Evolutionary conservation across 2,329 filamentous ascomycete species (phyloP).

Genomic region (Nemania sp.): DNA sequence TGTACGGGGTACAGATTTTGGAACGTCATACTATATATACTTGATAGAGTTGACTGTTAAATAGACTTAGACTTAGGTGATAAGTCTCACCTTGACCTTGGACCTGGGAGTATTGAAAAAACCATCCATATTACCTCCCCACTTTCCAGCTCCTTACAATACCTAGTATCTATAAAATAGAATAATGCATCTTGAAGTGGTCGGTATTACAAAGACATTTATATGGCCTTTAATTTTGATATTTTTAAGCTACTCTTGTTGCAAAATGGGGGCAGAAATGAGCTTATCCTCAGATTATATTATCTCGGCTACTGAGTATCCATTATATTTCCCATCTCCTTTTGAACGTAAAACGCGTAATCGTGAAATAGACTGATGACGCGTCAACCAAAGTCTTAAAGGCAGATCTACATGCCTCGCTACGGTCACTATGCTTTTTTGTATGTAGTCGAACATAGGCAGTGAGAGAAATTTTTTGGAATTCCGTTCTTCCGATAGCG

Average conservation of each 20-base stretch:
- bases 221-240: neutral
- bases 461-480: neutral
- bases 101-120: no score
- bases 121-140: no score
- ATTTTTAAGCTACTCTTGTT: neutral
- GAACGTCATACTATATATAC: no score
- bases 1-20: no score
- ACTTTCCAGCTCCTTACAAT: no score
- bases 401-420: neutral
- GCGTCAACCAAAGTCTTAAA: neutral
- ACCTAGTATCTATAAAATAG: no score
- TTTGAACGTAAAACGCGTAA: neutral
- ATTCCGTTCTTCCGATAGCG: slow-evolving; percentile 8
- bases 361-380: neutral
- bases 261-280: neutral
- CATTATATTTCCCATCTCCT: neutral
- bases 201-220: neutral
- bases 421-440: neutral
- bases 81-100: no score
- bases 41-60: no score
- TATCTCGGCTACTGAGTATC: neutral
- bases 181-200: no score
- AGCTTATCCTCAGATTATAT: neutral
- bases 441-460: neutral
- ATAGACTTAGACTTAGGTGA: no score